Percentiles rank a stretch among this genome's conserved stretches.
These are phyloP conservation scores for Chalciporus piperatus DNA, from an alignment of 768 basidiomycete species.

Conservation along the genomic window DNA sequence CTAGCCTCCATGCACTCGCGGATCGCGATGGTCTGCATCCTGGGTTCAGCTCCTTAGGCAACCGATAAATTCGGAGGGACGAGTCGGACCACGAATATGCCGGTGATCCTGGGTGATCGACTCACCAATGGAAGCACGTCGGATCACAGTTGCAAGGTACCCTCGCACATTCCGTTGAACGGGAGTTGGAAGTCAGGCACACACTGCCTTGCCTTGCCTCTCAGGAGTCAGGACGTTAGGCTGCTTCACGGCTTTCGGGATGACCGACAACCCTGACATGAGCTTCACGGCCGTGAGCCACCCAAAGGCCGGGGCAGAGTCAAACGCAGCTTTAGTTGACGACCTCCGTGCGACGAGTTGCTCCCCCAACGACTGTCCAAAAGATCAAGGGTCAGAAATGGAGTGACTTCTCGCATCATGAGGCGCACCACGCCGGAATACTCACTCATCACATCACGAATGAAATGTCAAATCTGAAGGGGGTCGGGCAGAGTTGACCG, in stretches of 20 bases:
- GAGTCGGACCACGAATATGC: not conserved
- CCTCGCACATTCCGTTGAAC: not conserved
- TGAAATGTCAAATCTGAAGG: too few relatives aligned
- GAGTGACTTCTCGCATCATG: too few relatives aligned
- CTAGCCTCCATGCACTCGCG: not conserved
- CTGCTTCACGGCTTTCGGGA: not conserved
- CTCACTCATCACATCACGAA: too few relatives aligned
- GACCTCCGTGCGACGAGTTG: conserved; percentile 13
- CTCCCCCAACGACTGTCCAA: too few relatives aligned
- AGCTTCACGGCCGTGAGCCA: not conserved
- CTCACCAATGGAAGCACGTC: not conserved
- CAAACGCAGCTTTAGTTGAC: not conserved
- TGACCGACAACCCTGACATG: not conserved
- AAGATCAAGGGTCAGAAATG: too few relatives aligned
- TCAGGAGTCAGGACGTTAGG: too few relatives aligned
- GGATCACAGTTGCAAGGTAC: not conserved
- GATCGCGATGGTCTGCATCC: not conserved
- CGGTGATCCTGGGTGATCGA: not conserved
- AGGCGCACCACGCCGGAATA: too few relatives aligned
- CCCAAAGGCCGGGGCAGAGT: too few relatives aligned
- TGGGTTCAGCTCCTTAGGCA: not conserved
- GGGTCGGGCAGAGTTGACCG: too few relatives aligned
- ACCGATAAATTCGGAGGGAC: not conserved
- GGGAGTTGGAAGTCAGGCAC: not conserved
- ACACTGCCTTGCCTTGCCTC: too few relatives aligned